Evolutionary conservation across 1,284 basidiomycete species (phyloP), one percentile per base, ranked within the genome.

Genomic region (Ceratobasidium sp.): DNA sequence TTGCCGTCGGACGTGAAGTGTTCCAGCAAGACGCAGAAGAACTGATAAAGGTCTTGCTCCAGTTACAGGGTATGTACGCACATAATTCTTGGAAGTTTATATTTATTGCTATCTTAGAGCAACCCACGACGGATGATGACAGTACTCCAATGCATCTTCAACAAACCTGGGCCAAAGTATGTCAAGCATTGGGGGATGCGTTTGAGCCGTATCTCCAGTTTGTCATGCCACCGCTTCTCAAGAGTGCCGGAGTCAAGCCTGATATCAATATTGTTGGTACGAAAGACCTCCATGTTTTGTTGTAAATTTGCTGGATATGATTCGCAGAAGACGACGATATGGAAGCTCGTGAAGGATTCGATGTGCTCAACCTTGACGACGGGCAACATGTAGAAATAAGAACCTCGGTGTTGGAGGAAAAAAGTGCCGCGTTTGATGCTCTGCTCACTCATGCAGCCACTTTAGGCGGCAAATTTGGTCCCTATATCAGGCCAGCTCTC

Each of bases 341-440:
- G 12, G 89, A 92, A 45, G 91, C 91, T 14, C 93, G 90, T 88
- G 91, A 92, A 77, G 90, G 87, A 2, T 84, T 93, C 74, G 83
- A 84, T 8, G 86, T 93, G 83, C 43, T 69, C n/a, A 53, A 69
- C 30, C 30, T 69, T 5, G 39, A 69, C 39, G 90, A 92, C 65
- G 92, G 91, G 0, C 88, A 88, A 65, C 86, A 87, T 18, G 84
- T 92, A n/a, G 89, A 89, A 1, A 90, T 93, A 74, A 85, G 88
- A 72, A 94, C 92, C 1, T 89, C 91, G 0, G 88, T 88, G 2
- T 88, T 94, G 75, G 92, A 93, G 76, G 93, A 95, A 76, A 94
- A 95, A 79, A 92, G 92, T 71, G 89, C 92, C 76, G 92, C 93
- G 1, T 93, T 94, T 76, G 91, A 93, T 76, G 93, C 91, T 41